Evolutionary conservation across 805 yeast species (phyloP).

Genomic region (Ogataea thermomethanolica): DNA sequence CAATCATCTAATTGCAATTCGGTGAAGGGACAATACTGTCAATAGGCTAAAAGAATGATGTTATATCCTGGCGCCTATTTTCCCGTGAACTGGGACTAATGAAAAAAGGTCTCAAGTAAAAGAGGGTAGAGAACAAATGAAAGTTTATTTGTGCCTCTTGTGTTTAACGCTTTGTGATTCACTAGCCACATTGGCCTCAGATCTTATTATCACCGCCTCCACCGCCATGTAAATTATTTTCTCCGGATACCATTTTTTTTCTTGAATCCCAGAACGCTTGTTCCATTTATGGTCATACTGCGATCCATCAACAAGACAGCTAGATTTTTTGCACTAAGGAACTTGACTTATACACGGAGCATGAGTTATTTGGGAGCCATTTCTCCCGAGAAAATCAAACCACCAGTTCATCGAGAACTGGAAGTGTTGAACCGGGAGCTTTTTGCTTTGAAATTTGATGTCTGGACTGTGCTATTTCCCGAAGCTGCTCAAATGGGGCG

Average conservation of each 20-base stretch:
- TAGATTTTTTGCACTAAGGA: no score
- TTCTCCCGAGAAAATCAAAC: constrained; percentile 30
- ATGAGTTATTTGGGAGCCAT: constrained; percentile 9
- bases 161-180: constrained; percentile 8
- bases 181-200: constrained; percentile 2
- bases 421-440: constrained; percentile 59
- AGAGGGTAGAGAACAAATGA: constrained; percentile 2
- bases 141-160: background rate
- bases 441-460: constrained; percentile 53
- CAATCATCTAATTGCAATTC: background rate
- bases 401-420: constrained; percentile 72
- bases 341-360: background rate
- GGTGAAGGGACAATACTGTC: constrained; percentile 7
- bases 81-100: background rate
- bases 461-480: constrained; percentile 67
- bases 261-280: background rate
- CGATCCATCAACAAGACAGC: background rate
- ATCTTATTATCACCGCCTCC: constrained; percentile 3
- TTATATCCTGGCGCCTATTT: background rate
- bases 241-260: background rate
- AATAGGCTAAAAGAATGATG: background rate
- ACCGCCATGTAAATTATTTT: constrained; percentile 1
- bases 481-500: constrained; percentile 59
- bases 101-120: background rate
- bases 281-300: constrained; percentile 1